Conservation (phyloP, 768 basidiomycete species). For the Trametes meyenii region DNA sequence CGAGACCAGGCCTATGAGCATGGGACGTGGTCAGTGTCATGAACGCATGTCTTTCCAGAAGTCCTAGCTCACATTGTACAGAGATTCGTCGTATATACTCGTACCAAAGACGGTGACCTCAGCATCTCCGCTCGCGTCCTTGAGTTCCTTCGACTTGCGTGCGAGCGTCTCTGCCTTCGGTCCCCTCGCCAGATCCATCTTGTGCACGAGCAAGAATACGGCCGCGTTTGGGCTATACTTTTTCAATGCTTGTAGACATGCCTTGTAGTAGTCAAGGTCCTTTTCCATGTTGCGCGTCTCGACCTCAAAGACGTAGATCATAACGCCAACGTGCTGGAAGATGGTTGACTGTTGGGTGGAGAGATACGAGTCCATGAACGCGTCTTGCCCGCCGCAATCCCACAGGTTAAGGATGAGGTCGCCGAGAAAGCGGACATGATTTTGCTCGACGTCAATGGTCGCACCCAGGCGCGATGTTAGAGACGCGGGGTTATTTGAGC, state of each 20-base stretch:
- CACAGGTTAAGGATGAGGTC: constrained; percentile 95
- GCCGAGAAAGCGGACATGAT: constrained; percentile 95
- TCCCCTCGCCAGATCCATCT: constrained; percentile 91
- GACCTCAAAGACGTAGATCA: constrained; percentile 99
- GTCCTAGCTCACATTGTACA: constrained; percentile 73
- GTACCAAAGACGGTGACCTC: constrained; percentile 83
- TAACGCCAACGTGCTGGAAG: constrained; percentile 94
- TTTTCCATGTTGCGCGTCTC: constrained; percentile 82
- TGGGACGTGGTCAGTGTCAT: constrained; percentile 10
- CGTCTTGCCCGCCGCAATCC: constrained; percentile 99
- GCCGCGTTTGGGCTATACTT: constrained; percentile 80
- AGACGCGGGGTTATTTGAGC: constrained; percentile 93
- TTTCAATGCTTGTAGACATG: constrained; percentile 83
- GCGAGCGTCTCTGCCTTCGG: constrained; percentile 62
- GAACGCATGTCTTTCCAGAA: not conserved
- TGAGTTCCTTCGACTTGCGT: constrained; percentile 73
- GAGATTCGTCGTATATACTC: constrained; percentile 89
- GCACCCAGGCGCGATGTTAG: constrained; percentile 91
- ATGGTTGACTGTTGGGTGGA: constrained; percentile 90
- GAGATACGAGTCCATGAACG: constrained; percentile 97
- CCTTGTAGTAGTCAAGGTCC: constrained; percentile 90
- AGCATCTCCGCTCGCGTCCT: constrained; percentile 64
- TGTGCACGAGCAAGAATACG: constrained; percentile 92
- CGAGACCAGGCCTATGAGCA: constrained; percentile 88
- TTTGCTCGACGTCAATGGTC: constrained; percentile 97